Conservation (phyloP, 345 rosid genomes). For the Arabis alpina region DNA sequence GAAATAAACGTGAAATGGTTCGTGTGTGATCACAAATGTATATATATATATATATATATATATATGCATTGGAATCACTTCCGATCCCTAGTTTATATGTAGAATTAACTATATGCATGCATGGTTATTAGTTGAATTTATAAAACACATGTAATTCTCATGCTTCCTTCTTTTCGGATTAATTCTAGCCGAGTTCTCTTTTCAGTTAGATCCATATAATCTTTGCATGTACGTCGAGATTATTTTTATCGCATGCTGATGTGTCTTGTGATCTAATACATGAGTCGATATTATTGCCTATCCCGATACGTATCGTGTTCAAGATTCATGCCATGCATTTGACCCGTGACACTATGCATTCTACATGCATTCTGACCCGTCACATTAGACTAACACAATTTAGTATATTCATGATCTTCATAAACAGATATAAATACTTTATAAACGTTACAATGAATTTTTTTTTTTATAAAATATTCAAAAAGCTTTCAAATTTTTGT, state of each 20-base stretch:
- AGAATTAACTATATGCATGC: neutral
- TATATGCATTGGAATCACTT: neutral
- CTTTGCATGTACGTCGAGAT: too few species aligned
- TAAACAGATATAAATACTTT: too few species aligned
- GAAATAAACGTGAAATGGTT: constrained; percentile 1
- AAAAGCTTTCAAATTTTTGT: too few species aligned
- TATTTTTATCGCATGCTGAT: too few species aligned
- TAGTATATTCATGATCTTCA: too few species aligned
- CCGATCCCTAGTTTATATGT: neutral
- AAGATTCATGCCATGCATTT: too few species aligned
- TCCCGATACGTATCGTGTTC: neutral
- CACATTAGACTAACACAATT: too few species aligned
- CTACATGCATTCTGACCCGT: too few species aligned
- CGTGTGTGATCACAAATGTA: neutral
- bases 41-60: neutral
- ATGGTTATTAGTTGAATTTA: constrained; percentile 23
- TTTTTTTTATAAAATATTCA: too few species aligned
- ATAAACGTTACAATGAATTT: too few species aligned
- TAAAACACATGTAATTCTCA: constrained; percentile 29
- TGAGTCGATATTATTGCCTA: constrained; percentile 3
- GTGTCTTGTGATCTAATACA: neutral
- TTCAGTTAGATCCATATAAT: constrained; percentile 1
- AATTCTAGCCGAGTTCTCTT: constrained; percentile 24
- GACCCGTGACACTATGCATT: too few species aligned
- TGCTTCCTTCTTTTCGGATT: constrained; percentile 38